phyloP scores from a whole-genome alignment of 805 yeast genomes.

The Lachancea mirantina region DNA sequence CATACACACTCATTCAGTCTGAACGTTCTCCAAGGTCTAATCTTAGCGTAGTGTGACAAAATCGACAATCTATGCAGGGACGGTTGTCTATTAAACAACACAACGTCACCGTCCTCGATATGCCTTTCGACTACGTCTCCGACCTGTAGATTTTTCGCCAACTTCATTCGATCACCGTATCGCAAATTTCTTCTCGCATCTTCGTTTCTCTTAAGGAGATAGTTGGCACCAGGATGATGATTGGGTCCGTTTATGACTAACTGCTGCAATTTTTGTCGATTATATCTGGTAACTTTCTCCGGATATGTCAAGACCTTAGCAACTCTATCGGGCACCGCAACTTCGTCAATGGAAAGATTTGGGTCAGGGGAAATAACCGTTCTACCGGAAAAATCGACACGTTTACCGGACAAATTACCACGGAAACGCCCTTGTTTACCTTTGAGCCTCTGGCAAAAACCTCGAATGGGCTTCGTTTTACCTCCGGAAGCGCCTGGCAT shows the following conservation, averaged over 20 bases:
- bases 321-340: conserved; percentile 95
- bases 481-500: conserved; percentile 60
- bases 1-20: conserved; percentile 97
- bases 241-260: conserved; percentile 80
- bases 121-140: conserved; percentile 97
- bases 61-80: conserved; percentile 92
- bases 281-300: conserved; percentile 86
- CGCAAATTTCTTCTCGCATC: conserved; percentile 79
- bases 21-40: conserved; percentile 97
- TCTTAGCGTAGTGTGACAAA: conserved; percentile 89
- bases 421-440: conserved; percentile 99
- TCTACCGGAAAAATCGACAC: conserved; percentile 97
- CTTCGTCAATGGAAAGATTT: conserved; percentile 88
- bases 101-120: conserved; percentile 94
- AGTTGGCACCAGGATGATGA: conserved; percentile 94
- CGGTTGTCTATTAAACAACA: conserved; percentile 94
- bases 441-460: conserved; percentile 92
- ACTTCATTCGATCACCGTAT: conserved; percentile 73
- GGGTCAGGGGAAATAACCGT: conserved; percentile 99
- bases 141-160: conserved; percentile 67
- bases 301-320: conserved; percentile 96
- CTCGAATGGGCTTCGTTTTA: conserved; percentile 73
- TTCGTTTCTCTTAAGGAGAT: conserved; percentile 74
- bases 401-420: conserved; percentile 95
- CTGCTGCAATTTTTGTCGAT: conserved; percentile 65